Evolutionary conservation across 169 alveolate genomes (phyloP), one percentile per base, ranked within the genome.

Genomic region (Plasmodium adleri): DNA sequence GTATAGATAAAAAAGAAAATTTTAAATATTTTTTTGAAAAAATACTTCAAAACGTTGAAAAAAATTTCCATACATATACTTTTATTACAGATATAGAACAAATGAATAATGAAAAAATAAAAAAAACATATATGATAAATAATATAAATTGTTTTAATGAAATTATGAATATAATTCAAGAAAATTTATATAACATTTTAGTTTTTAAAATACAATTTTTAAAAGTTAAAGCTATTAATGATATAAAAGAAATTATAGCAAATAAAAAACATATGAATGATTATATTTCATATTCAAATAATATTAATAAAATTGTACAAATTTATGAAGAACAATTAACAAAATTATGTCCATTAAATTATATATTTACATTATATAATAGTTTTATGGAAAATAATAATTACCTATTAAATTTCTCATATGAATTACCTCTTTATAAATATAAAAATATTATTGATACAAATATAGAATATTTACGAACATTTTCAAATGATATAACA

Each of bases 381-480:
- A 80, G 52, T 9, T 54, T 52, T 45, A 49, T 47, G 39, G 72
- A n/a, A 32, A 66, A 80, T 7, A 24, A 70, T 22, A 47, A 10
- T 58, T 22, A 45, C 15, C 13, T 68, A 54, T 0, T 71, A 20
- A 68, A 68, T 32, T 68, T 39, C 7, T 45, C 39, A 20, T 80
- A 80, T 62, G 5, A 60, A 17, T 26, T 80, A 39, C 73, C 90
- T 12, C 20, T 56, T 12, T 70, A 80, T 28, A 80, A 80, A 67
- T 68, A 80, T 80, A 50, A 80, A 80, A 39, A 67, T 17, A 17
- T 13, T 92, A 43, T 92, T 67, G 47, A 73, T 52, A 70, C 91
- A 93, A 59, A 88, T 94, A 67, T 80, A 90, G 60, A 85, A 66
- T 52, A 93, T 72, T 70, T 76, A 67, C 66, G 80, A 43, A 52